Percentiles rank a stretch among this genome's conserved stretches.
phyloP scores from a whole-genome alignment of 768 basidiomycete species.

The Sarcomyxa edulis region DNA sequence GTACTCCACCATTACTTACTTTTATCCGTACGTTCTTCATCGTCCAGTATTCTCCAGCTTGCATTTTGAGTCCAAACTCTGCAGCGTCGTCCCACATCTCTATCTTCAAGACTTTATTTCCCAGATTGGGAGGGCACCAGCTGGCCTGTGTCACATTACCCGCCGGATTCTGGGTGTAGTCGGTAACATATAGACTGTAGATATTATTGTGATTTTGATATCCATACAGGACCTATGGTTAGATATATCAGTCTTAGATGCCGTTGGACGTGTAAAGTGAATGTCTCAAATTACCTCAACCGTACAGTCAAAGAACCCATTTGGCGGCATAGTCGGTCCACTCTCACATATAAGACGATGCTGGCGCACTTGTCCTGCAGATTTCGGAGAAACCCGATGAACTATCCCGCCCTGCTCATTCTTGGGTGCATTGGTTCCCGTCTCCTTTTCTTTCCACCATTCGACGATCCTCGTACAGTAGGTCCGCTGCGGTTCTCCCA shows the following conservation, averaged over 20 bases:
- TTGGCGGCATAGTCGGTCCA: conserved; percentile 34
- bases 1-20: conserved; percentile 27
- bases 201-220: conserved; percentile 30
- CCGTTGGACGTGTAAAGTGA: neutral
- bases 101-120: conserved; percentile 42
- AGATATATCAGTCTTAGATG: conserved; percentile 1
- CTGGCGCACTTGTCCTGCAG: conserved; percentile 17
- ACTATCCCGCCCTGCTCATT: conserved; percentile 8
- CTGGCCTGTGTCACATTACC: conserved; percentile 26
- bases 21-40: conserved; percentile 49
- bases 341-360: conserved; percentile 50
- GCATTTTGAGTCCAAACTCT: conserved; percentile 35
- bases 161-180: conserved; percentile 47
- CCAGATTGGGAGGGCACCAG: conserved; percentile 45
- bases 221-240: conserved; percentile 42
- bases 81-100: conserved; percentile 56
- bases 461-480: conserved; percentile 39
- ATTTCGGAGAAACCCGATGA: conserved; percentile 15
- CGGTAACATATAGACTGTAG: conserved; percentile 56
- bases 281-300: conserved; percentile 48
- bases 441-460: conserved; percentile 37
- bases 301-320: conserved; percentile 58
- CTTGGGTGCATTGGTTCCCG: conserved; percentile 1
- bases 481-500: conserved; percentile 29
- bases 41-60: conserved; percentile 42